Evolutionary conservation across 257 asterid species (phyloP), one percentile per base, ranked within the genome.

Genomic region (Solanum phureja): DNA sequence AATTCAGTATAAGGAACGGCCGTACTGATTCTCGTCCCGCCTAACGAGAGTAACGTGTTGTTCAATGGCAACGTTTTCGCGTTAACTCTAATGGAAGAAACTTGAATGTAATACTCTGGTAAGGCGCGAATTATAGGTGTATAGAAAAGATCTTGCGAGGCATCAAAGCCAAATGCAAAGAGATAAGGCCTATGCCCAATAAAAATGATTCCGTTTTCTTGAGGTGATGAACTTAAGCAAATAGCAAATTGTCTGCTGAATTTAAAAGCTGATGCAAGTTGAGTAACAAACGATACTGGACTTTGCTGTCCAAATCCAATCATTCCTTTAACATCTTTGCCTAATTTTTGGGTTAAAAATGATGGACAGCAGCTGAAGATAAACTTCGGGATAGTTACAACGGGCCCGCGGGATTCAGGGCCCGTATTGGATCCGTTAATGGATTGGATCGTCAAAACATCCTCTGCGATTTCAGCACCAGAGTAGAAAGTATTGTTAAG

Each of bases 301-400:
- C 46, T 37, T n/a, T 21, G 79, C 71, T 87, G 46, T 11, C 90
- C 90, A 58, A 84, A 87, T 9, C 90, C 87, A n/a, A 87, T 74
- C 88, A 84, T 84, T 8, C 90, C 90, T 34, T 24, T 88, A 6
- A 40, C 90, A 71, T 56, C 86, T 14, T 14, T 2, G 3, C 38
- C 87, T 1, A 88, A 85, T 19, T 83, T 60, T 52, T 12, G n/a
- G 14, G 44, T n/a, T 34, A 87, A 62, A 74, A 14, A 83, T 0
- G 62, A 69, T 4, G 86, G 68, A 24, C n/a, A 74, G 21, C 88
- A 88, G 72, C 46, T 58, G 27, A 88, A 72, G 11, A 73, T 68
- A n/a, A 83, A 88, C 4, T 33, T 18, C 0, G 68, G 84, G 0
- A 84, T 4, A 3, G 85, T 23, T 8, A 84, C 42, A 3, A 38